Conservation (phyloP, 768 basidiomycete genomes). For the Auricularia heimuer region DNA sequence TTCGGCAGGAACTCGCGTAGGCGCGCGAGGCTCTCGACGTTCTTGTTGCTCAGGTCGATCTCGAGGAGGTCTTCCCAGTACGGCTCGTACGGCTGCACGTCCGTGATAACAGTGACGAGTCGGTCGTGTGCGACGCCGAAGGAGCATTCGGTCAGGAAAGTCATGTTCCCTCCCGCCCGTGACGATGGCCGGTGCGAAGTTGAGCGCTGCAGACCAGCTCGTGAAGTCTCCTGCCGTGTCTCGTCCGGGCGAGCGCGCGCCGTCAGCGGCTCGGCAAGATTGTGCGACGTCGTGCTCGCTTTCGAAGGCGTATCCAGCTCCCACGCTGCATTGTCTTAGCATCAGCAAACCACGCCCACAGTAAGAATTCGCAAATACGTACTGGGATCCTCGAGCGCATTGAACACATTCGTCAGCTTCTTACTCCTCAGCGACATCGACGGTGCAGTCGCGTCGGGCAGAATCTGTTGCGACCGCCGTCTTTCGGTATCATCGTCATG, state of each 20-base stretch:
- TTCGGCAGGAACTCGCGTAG: slow-evolving; percentile 84
- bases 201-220: not conserved
- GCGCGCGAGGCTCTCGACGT: slow-evolving; percentile 71
- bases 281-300: slow-evolving; percentile 34
- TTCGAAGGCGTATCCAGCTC: slow-evolving; percentile 50
- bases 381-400: slow-evolving; percentile 63
- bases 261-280: slow-evolving; percentile 37
- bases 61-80: slow-evolving; percentile 75
- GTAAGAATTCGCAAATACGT: slow-evolving; percentile 17
- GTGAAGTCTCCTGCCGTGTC: not conserved
- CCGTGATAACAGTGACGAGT: slow-evolving; percentile 86
- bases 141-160: slow-evolving; percentile 92
- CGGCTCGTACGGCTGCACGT: slow-evolving; percentile 89
- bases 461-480: no score
- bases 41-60: slow-evolving; percentile 67
- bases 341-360: slow-evolving; percentile 8
- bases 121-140: slow-evolving; percentile 90
- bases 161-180: slow-evolving; percentile 34
- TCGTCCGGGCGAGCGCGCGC: slow-evolving; percentile 2
- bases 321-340: slow-evolving; percentile 22
- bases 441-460: slow-evolving; percentile 1
- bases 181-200: slow-evolving; percentile 15
- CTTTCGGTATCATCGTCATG: slow-evolving; percentile 13
- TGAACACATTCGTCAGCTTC: slow-evolving; percentile 73
- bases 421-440: slow-evolving; percentile 54